A percentile compares a stretch with the other conserved stretches of the same genome.
phyloP scores from a whole-genome alignment of 352 stramenopile genomes.

The Aphanomyces euteiches region DNA sequence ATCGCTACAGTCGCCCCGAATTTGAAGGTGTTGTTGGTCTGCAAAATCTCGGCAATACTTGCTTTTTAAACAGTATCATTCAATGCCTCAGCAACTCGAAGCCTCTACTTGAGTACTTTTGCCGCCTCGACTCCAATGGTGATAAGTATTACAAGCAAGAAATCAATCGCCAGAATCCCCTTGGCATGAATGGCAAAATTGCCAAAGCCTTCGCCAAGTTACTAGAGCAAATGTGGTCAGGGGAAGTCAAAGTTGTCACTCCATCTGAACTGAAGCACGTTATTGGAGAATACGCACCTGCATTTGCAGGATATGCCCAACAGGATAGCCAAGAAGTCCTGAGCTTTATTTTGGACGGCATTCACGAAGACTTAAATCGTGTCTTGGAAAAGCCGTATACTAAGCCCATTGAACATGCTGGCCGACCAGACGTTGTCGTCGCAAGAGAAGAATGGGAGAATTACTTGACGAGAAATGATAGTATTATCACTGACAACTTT shows the following conservation, averaged over 20 bases:
- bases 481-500: slow-evolving; percentile 87
- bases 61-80: slow-evolving; percentile 83
- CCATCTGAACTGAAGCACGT: slow-evolving; percentile 76
- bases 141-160: slow-evolving; percentile 54
- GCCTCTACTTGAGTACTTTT: slow-evolving; percentile 92
- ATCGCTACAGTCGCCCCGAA: slow-evolving; percentile 50
- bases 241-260: slow-evolving; percentile 78
- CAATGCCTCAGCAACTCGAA: slow-evolving; percentile 93
- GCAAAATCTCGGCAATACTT: slow-evolving; percentile 75
- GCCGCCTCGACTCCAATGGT: slow-evolving; percentile 58
- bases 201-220: slow-evolving; percentile 92
- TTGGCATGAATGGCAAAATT: slow-evolving; percentile 89
- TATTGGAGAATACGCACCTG: slow-evolving; percentile 81
- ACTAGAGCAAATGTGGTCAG: slow-evolving; percentile 92
- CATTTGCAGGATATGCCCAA: slow-evolving; percentile 87
- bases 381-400: slow-evolving; percentile 82
- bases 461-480: slow-evolving; percentile 90
- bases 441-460: slow-evolving; percentile 74
- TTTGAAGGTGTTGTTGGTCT: slow-evolving; percentile 69
- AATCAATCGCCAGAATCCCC: slow-evolving; percentile 94
- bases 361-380: slow-evolving; percentile 90
- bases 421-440: slow-evolving; percentile 58
- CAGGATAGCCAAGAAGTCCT: slow-evolving; percentile 92
- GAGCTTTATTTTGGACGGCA: slow-evolving; percentile 88
- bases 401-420: slow-evolving; percentile 60